These are phyloP conservation scores for Gomphus sp. DNA, from an alignment of 1,284 basidiomycete genomes.

Conservation along the genomic window DNA sequence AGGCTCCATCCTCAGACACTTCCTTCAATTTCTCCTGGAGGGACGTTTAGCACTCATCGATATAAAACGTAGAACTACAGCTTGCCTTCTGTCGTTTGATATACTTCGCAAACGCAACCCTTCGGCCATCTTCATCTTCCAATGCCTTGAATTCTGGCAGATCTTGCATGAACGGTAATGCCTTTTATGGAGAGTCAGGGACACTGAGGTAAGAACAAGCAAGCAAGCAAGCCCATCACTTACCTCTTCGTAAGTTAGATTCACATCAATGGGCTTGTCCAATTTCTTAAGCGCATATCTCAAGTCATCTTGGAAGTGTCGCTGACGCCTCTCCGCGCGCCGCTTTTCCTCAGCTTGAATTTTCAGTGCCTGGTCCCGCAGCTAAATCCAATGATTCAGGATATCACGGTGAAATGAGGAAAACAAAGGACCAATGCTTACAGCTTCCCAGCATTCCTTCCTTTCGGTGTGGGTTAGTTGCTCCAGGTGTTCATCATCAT, in stretches of 20 bases:
- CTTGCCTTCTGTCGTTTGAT: slow-evolving; percentile 75
- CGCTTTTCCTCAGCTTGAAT: slow-evolving; percentile 75
- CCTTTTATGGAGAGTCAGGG: slow-evolving; percentile 29
- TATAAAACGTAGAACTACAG: neutral
- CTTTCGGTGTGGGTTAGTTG: slow-evolving; percentile 46
- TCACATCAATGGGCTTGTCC: slow-evolving; percentile 68
- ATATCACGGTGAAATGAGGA: neutral
- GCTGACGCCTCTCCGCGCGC: slow-evolving; percentile 70
- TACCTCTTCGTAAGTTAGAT: slow-evolving; percentile 70
- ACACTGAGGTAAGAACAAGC: slow-evolving; percentile 6
- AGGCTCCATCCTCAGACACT: slow-evolving; percentile 68
- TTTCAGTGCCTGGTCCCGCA: slow-evolving; percentile 62
- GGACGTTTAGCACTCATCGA: neutral
- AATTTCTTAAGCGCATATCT: slow-evolving; percentile 93
- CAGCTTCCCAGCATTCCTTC: slow-evolving; percentile 55
- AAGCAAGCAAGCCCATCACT: slow-evolving; percentile 14
- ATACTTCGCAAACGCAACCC: slow-evolving; percentile 76
- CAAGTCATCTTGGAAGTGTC: slow-evolving; percentile 90
- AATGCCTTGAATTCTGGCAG: slow-evolving; percentile 78
- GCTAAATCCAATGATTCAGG: slow-evolving; percentile 29
- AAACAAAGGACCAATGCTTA: slow-evolving; percentile 29
- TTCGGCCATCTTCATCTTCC: slow-evolving; percentile 73
- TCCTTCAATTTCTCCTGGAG: slow-evolving; percentile 59
- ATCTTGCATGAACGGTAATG: slow-evolving; percentile 65
- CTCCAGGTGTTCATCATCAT: slow-evolving; percentile 38